Evolutionary conservation across 371 early-diverging fungal species (phyloP), one percentile per base, ranked within the genome.

Genomic region (Blastocladiella emersonii): DNA sequence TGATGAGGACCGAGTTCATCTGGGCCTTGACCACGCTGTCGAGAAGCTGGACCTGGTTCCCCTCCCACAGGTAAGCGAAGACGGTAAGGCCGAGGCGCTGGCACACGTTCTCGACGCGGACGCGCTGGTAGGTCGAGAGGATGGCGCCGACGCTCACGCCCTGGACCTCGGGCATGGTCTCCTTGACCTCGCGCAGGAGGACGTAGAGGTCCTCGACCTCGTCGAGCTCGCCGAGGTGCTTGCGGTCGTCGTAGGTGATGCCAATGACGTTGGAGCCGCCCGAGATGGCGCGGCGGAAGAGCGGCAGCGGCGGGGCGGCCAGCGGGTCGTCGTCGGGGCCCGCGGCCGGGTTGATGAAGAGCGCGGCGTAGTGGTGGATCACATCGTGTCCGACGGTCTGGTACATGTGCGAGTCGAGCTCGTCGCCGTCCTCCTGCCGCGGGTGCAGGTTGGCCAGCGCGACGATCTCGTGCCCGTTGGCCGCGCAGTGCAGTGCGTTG

Each of bases 141-240:
- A 99, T 99, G 1, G 99, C 99, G 23, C 99, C 99, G 13, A 92
- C 90, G 19, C 92, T 91, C 2, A 99, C 94, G 7, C 83, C 98
- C 64, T 91, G 72, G 39, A 95, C 81, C 36, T 90, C 85, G 0
- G 94, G 91, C 68, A 91, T 82, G 7, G 77, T 62, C 45, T 70
- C 68, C 78, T 85, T 76, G 32, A 91, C 85, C 25, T 82, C 74
- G 35, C 69, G 57, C 4, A 99, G 71, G 32, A 98, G 76, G 21
- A 65, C 63, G 70, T 78, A 92, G 48, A 99, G 79, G 74, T 98
- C 99, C 72, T 99, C 99, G 5, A 99, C 96, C 72, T 99, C 99
- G 73, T 99, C 96, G 15, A 21, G 12, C 48, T 99, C 79, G 74
- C 98, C 99, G 71, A 99, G 98, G 7, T 98, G 95, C 72, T 99